Evolutionary conservation across 176 grass and related monocot genomes (phyloP).

Genomic region (Triticum turgidum): DNA sequence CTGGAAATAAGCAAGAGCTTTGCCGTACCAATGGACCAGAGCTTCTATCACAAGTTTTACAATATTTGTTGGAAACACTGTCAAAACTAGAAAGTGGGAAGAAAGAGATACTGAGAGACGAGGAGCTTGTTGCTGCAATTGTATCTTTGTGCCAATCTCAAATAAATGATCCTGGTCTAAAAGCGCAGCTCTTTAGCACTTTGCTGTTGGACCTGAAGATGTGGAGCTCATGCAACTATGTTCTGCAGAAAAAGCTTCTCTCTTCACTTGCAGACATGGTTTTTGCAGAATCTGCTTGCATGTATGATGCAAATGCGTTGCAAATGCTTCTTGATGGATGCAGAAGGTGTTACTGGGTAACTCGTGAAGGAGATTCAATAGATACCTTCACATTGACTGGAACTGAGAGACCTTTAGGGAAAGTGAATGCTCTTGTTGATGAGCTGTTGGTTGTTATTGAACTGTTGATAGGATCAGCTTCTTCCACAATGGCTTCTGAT

Average conservation of each 20-base stretch:
- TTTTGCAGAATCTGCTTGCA: slow-evolving; percentile 62
- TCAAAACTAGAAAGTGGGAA: slow-evolving; percentile 59
- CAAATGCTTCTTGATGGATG: slow-evolving; percentile 89
- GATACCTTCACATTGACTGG: slow-evolving; percentile 55
- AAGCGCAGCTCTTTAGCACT: slow-evolving; percentile 68
- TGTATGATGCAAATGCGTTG: slow-evolving; percentile 74
- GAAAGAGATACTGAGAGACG: slow-evolving; percentile 52
- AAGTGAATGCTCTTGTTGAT: slow-evolving; percentile 74
- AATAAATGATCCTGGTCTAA: slow-evolving; percentile 52
- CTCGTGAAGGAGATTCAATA: slow-evolving; percentile 62
- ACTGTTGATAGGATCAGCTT: slow-evolving; percentile 65
- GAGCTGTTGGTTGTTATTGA: slow-evolving; percentile 88
- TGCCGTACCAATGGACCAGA: slow-evolving; percentile 69
- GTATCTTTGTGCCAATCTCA: slow-evolving; percentile 74
- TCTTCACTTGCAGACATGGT: slow-evolving; percentile 92
- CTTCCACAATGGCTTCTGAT: slow-evolving; percentile 62
- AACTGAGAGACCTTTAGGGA: slow-evolving; percentile 53
- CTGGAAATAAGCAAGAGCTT: slow-evolving; percentile 78
- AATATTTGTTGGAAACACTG: slow-evolving; percentile 67
- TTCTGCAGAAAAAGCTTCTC: slow-evolving; percentile 86
- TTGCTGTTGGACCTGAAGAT: slow-evolving; percentile 78
- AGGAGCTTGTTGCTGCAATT: slow-evolving; percentile 74
- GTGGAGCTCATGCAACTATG: slow-evolving; percentile 80
- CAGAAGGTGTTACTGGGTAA: slow-evolving; percentile 83
- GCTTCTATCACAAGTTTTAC: slow-evolving; percentile 72